Percentiles rank a stretch among this genome's conserved stretches.
Evolutionary conservation across 2,329 filamentous ascomycete genomes (phyloP).

Genomic region (Calycina herbarum): DNA sequence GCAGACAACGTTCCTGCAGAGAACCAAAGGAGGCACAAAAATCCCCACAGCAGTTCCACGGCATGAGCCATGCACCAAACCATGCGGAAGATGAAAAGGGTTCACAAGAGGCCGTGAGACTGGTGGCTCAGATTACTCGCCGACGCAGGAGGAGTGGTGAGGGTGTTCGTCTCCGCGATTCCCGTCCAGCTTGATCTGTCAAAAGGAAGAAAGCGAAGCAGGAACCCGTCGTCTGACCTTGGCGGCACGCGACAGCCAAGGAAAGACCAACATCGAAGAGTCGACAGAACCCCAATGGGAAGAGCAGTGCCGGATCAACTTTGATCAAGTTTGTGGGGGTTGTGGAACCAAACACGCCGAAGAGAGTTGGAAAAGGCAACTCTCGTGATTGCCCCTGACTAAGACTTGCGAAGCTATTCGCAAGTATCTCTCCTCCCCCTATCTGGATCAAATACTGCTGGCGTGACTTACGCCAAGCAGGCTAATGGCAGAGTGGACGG

Average conservation of each 20-base stretch:
- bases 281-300: background rate
- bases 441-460: background rate
- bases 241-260: constrained; percentile 8
- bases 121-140: background rate
- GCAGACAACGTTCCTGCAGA: background rate
- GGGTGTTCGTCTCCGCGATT: background rate
- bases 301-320: background rate
- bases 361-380: background rate
- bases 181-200: background rate
- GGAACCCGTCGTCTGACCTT: constrained; percentile 7
- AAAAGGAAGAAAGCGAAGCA: background rate
- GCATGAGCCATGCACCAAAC: constrained; percentile 7
- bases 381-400: constrained; percentile 5
- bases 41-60: constrained; percentile 1
- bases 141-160: background rate
- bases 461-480: constrained; percentile 1
- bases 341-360: background rate
- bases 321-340: background rate
- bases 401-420: constrained; percentile 11
- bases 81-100: constrained; percentile 9
- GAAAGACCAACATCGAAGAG: background rate
- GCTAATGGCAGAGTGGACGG: background rate
- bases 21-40: background rate
- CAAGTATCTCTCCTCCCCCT: background rate
- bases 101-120: background rate